A percentile compares a stretch with the other conserved stretches of the same genome.
Conservation (phyloP, 2,329 filamentous ascomycete species). For the Triangularia verruculosa region DNA sequence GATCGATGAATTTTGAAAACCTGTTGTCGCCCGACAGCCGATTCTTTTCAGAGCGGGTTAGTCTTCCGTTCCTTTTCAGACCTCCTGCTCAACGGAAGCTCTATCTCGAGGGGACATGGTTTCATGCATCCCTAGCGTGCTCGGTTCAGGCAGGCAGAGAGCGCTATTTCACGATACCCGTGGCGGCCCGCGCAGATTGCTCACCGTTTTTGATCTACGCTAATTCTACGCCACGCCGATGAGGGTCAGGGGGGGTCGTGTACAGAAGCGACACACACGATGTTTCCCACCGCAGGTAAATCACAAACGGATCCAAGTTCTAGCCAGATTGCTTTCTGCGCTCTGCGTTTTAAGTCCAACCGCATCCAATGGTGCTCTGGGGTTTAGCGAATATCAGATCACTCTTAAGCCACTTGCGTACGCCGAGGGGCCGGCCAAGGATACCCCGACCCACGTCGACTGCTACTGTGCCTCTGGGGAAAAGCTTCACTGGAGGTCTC, state of each 20-base stretch:
- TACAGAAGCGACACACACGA: background rate
- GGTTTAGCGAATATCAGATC: background rate
- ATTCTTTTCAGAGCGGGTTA: too few relatives aligned
- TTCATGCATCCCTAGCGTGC: background rate
- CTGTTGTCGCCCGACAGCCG: too few relatives aligned
- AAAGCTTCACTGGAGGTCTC: too few relatives aligned
- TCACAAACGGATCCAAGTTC: background rate
- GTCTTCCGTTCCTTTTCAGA: background rate
- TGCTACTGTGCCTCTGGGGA: background rate
- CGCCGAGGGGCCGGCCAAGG: background rate
- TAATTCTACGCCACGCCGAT: background rate
- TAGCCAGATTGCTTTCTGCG: background rate
- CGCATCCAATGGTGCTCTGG: background rate
- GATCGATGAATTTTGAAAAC: too few relatives aligned
- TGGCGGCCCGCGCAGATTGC: background rate
- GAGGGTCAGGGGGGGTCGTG: background rate
- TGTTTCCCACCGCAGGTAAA: background rate
- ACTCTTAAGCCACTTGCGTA: constrained; percentile 1
- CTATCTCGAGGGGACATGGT: background rate
- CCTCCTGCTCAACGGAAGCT: background rate
- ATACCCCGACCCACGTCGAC: background rate
- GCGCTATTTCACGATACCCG: background rate
- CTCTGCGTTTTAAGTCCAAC: background rate
- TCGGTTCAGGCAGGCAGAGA: background rate
- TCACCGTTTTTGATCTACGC: background rate